A percentile compares a stretch with the other conserved stretches of the same genome.
These are phyloP conservation scores for Phylloporus sp. DNA, from an alignment of 768 basidiomycete species.

Conservation along the genomic window DNA sequence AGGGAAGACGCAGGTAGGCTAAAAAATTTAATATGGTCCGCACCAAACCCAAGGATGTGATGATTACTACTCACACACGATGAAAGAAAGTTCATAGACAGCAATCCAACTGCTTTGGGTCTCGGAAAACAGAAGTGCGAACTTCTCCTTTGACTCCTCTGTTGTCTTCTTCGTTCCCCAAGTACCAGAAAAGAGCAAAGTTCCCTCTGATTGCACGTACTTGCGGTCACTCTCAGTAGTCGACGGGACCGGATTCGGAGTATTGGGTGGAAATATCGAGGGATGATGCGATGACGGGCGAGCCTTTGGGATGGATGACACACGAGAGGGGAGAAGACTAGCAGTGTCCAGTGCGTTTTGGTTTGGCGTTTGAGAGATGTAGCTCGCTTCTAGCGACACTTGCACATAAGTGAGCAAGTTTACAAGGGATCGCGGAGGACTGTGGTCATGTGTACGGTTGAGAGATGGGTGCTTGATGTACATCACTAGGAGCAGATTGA, in stretches of 20 bases:
- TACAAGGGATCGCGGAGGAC: conserved; percentile 40
- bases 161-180: conserved; percentile 60
- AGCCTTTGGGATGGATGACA: conserved; percentile 39
- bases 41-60: not conserved
- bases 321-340: conserved; percentile 49
- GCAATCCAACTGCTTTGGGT: conserved; percentile 66
- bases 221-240: conserved; percentile 67
- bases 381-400: conserved; percentile 76
- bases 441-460: conserved; percentile 21
- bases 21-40: conserved; percentile 5
- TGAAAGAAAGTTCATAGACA: conserved; percentile 70
- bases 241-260: conserved; percentile 78
- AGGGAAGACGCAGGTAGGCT: conserved; percentile 73
- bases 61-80: conserved; percentile 61
- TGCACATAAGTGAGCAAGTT: conserved; percentile 66
- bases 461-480: conserved; percentile 32
- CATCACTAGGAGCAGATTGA: conserved; percentile 44
- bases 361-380: conserved; percentile 50
- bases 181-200: conserved; percentile 59
- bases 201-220: conserved; percentile 77
- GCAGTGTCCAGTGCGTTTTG: conserved; percentile 35
- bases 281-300: conserved; percentile 42
- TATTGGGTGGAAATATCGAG: conserved; percentile 74
- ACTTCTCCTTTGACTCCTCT: conserved; percentile 48
- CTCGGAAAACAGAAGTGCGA: conserved; percentile 64